Evolutionary conservation across 1,139 yeast genomes (phyloP), one percentile per base, ranked within the genome.

Genomic region (Taiozyma sp.): DNA sequence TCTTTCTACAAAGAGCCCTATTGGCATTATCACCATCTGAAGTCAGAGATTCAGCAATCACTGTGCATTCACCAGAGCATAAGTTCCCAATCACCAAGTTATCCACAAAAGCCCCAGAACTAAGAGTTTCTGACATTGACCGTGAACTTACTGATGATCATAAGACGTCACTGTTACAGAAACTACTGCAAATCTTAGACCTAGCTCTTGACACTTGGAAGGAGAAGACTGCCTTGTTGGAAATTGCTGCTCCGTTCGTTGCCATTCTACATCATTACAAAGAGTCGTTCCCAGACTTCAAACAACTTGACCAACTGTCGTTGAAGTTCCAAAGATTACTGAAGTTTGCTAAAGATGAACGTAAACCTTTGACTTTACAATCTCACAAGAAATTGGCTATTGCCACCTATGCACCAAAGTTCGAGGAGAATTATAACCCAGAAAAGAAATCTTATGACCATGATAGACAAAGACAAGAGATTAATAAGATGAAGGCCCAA

Each of bases 371-470:
- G 59, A 72, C 83, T n/a, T 75, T 93, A 57, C 99, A 95, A 71
- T 72, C 80, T n/a, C 97, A 91, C 70, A 81, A 80, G 63, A 89
- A 96, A 35, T 68, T 93, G 52, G 87, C 97, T 4, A 86, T 95
- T 62, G 85, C 93, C 46, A 80, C 96, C 1, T 79, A 77, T 64
- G 86, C 91, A 43, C 99, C 99, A 57, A 85, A 88, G 70, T 95
- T 87, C 65, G 98, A 91, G 70, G 98, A 89, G 64, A 89, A 90
- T 73, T 95, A 85, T 79, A 91, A 90, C 71, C 96, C 97, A 53
- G 97, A 89, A 65, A 88, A 85, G 80, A 89, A 88, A 70, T 87
- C 96, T 14, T 88, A 90, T 68, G 97, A 91, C 66, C 79, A 85
- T 50, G 87, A 91, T 66, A 76, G 83, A 58, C 83, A 85, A 54